Base-by-base conservation (phyloP, 1,284 basidiomycete genomes). In the Malassezia arunalokei region DNA sequence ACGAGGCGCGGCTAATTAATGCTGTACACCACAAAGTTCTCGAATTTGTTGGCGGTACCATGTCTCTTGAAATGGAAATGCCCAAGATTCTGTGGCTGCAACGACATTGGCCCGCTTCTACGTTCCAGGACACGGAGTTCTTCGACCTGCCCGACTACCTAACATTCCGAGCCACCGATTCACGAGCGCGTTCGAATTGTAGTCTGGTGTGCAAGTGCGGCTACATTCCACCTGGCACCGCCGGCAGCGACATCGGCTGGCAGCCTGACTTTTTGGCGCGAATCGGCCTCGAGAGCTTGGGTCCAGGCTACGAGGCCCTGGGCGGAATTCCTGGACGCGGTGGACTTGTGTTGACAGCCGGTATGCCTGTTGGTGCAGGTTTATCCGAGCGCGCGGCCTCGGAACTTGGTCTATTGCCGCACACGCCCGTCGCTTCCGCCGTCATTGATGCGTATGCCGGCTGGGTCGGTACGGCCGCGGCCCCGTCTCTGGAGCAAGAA, bases 361-460 rank as follows among this genome's bases (percentile, higher is more conserved):
- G 92, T 31, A 79, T 86, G 68, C 91, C 90, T 1, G 83, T 98
- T 1, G 91, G 90, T 0, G 76, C 79, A 4, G 94, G 92, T 0
- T 77, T 98, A 28, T 84, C 83, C 15, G 81, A 81, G 67, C 71
- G 77, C 49, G 85, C 89, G 0, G 91, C 92, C 0, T 77, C 80
- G 40, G 88, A 96, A 64, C 79, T 95, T 8, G 91, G 92, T 0
- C 75, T 98, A 37, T 60, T 80, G 0, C 83, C 84, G 60, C 90
- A 92, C n/a, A 96, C 87, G 0, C 82, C 90, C 0, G 89, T 96
- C 15, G 91, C 91, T 6, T 91, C 87, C 61, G 91, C 83, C 20
- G 81, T 98, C 42, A 95, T 98, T 65, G 92, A 98, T 66, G 92
- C 91, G 80, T 95, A 96, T 74, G 89, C 92, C 2, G 92, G 92